These are phyloP conservation scores for Microthlaspi erraticum DNA, from an alignment of 345 rosid genomes.

Conservation along the genomic window DNA sequence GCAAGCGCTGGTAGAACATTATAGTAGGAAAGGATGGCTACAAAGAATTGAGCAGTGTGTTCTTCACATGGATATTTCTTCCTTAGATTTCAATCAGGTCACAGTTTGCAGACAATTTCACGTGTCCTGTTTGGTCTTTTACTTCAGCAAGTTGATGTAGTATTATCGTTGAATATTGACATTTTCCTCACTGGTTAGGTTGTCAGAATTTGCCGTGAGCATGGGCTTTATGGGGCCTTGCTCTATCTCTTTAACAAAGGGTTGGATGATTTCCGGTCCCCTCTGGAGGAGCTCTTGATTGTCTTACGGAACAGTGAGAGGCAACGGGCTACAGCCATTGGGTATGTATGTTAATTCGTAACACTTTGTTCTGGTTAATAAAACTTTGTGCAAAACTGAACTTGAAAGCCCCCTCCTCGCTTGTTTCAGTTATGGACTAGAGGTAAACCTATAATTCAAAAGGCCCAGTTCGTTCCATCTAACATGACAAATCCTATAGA, in stretches of 20 bases:
- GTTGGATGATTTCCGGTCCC: constrained; percentile 91
- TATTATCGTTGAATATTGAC: constrained; percentile 32
- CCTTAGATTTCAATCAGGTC: constrained; percentile 99
- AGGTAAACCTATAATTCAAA: constrained; percentile 20
- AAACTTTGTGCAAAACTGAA: constrained; percentile 23
- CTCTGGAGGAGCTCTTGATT: constrained; percentile 85
- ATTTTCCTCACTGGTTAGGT: constrained; percentile 59
- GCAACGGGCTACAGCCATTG: constrained; percentile 72
- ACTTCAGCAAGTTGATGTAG: constrained; percentile 25
- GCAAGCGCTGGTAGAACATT: constrained; percentile 99
- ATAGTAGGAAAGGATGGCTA: constrained; percentile 97
- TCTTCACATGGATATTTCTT: constrained; percentile 98
- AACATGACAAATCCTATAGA: constrained; percentile 18
- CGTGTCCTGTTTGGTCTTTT: constrained; percentile 24
- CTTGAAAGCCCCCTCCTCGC: constrained; percentile 12
- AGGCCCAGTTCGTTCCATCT: constrained; percentile 18
- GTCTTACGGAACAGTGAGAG: constrained; percentile 69
- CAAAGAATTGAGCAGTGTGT: constrained; percentile 99
- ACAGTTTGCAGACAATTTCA: constrained; percentile 21
- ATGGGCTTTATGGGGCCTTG: constrained; percentile 93
- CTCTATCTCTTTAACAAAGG: constrained; percentile 98
- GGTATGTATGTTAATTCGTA: constrained; percentile 59
- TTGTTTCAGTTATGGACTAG: constrained; percentile 24
- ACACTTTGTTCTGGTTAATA: constrained; percentile 20
- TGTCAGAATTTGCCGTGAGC: constrained; percentile 94